A percentile compares a stretch with the other conserved stretches of the same genome.
phyloP scores from a whole-genome alignment of 176 grass and related monocot genomes.

The Phoenix roebelenii region DNA sequence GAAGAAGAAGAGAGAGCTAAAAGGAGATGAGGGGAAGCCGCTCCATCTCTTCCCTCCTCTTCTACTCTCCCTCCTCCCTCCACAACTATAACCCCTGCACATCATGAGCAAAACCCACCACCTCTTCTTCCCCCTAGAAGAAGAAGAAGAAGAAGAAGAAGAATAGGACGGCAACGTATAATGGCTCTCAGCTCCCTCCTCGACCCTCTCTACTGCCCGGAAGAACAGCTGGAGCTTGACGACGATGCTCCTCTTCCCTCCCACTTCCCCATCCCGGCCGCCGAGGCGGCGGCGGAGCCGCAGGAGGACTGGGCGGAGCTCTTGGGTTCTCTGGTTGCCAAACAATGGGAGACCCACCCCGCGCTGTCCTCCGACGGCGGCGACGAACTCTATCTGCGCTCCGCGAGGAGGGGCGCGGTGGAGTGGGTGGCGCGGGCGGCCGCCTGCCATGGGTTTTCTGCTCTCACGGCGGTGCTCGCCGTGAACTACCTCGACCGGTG shows the following conservation, averaged over 20 bases:
- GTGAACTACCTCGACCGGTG: conserved; percentile 66
- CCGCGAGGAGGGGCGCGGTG: conserved; percentile 33
- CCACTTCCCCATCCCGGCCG: not conserved
- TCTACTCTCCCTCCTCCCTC: conserved; percentile 1
- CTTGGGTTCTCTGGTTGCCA: conserved; percentile 2
- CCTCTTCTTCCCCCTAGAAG: too few species aligned
- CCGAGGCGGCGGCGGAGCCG: not conserved
- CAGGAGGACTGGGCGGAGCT: conserved; percentile 5
- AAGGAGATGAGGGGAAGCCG: too few species aligned
- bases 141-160: too few species aligned
- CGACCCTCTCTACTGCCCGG: conserved; percentile 54
- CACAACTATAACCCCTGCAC: conserved; percentile 4
- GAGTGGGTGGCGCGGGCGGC: conserved; percentile 37
- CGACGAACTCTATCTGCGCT: conserved; percentile 12
- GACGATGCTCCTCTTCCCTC: conserved; percentile 22
- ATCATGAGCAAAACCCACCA: too few species aligned
- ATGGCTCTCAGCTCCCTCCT: conserved; percentile 47
- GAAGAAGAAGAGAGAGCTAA: too few species aligned
- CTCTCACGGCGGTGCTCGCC: conserved; percentile 53
- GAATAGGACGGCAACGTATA: too few species aligned
- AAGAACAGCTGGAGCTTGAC: conserved; percentile 52
- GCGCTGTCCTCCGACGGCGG: conserved; percentile 4
- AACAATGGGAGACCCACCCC: conserved; percentile 12
- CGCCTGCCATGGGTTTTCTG: conserved; percentile 43
- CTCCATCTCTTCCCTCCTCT: conserved; percentile 20